phyloP scores from a whole-genome alignment of 805 yeast genomes.

The Candida argentea region DNA sequence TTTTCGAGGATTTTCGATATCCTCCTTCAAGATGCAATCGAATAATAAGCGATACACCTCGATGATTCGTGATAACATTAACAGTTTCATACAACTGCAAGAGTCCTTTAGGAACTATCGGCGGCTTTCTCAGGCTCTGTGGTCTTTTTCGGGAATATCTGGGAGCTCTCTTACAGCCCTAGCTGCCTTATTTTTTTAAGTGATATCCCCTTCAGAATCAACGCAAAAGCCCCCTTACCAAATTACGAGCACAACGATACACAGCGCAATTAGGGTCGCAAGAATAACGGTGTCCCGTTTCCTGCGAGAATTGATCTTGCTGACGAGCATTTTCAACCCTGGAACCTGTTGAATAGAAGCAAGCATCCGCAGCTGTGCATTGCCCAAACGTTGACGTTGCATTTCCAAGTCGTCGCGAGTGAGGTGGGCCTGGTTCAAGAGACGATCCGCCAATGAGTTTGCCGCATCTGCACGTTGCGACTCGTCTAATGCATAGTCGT shows the following conservation, averaged over 20 bases:
- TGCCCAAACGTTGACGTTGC: conserved; percentile 57
- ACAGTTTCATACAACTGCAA: no score
- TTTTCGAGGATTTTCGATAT: no score
- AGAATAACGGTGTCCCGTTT: conserved; percentile 81
- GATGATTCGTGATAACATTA: no score
- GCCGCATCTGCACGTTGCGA: conserved; percentile 62
- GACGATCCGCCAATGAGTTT: conserved; percentile 65
- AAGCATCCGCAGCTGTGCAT: conserved; percentile 54
- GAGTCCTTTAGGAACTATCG: no score
- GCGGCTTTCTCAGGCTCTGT: no score
- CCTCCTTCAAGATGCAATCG: no score
- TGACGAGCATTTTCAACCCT: conserved; percentile 65
- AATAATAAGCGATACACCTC: no score
- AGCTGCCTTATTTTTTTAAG: no score
- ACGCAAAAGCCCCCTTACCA: conserved; percentile 1
- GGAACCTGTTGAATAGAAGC: conserved; percentile 64
- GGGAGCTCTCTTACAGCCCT: no score
- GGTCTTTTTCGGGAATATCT: no score
- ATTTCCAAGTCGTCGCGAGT: conserved; percentile 76
- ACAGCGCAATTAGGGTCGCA: conserved; percentile 59
- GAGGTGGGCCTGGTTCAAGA: conserved; percentile 77
- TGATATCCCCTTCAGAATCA: not conserved
- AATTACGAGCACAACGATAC: conserved; percentile 55
- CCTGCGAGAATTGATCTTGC: conserved; percentile 79
- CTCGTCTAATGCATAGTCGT: conserved; percentile 74